A percentile compares a stretch with the other conserved stretches of the same genome.
These are phyloP conservation scores for Myxozyma monticola DNA, from an alignment of 805 yeast species.

Conservation along the genomic window DNA sequence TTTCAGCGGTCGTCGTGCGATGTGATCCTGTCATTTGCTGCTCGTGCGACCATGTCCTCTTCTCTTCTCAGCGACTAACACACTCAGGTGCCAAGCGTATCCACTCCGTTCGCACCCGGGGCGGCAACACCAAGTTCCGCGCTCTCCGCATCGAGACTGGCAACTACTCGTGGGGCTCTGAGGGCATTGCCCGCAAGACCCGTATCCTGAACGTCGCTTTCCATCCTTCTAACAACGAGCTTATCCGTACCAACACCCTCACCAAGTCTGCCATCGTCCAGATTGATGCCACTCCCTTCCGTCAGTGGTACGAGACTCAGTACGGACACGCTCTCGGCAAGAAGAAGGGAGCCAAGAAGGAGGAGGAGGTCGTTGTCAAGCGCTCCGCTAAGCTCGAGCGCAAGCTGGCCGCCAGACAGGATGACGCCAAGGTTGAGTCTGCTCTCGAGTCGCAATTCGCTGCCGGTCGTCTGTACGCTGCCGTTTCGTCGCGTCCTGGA, in stretches of 20 bases:
- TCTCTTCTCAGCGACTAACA: neutral
- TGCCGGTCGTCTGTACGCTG: slow-evolving; percentile 99
- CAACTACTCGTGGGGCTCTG: slow-evolving; percentile 99
- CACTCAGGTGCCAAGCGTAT: slow-evolving; percentile 83
- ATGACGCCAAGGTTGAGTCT: slow-evolving; percentile 77
- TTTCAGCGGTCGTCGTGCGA: too few species aligned
- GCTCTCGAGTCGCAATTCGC: slow-evolving; percentile 95
- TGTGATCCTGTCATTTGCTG: neutral
- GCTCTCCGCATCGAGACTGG: slow-evolving; percentile 96
- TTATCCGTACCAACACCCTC: slow-evolving; percentile 99
- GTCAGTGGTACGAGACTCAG: slow-evolving; percentile 98
- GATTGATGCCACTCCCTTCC: slow-evolving; percentile 99
- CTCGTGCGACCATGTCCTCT: neutral
- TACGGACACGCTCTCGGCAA: slow-evolving; percentile 93
- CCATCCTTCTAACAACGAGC: slow-evolving; percentile 99
- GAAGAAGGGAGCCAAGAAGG: slow-evolving; percentile 50
- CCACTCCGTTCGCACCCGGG: slow-evolving; percentile 99
- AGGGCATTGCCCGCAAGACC: slow-evolving; percentile 98
- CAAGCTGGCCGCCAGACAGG: slow-evolving; percentile 92
- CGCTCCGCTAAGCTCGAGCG: slow-evolving; percentile 80
- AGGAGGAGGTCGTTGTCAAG: slow-evolving; percentile 52
- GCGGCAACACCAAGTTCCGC: slow-evolving; percentile 99
- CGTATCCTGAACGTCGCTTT: slow-evolving; percentile 96
- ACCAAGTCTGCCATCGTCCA: slow-evolving; percentile 99
- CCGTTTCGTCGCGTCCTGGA: slow-evolving; percentile 99